Evolutionary conservation across 140 eudicot genomes (phyloP).

Genomic region (Erigeron philadelphicus): DNA sequence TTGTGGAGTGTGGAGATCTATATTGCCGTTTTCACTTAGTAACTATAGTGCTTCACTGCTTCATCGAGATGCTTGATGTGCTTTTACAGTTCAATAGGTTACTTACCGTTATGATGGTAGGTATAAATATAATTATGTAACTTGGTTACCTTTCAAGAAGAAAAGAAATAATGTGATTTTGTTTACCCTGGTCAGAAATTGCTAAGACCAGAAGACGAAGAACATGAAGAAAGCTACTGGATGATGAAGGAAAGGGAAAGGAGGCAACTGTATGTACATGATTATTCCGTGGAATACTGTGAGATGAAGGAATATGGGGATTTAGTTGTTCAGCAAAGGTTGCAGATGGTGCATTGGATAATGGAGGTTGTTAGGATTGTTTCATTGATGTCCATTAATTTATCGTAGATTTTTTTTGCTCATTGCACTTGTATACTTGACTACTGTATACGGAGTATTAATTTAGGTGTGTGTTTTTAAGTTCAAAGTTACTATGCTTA

Average conservation of each 20-base stretch:
- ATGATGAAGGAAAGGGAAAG: conserved; percentile 79
- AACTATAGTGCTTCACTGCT: conserved; percentile 9
- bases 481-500: conserved; percentile 1
- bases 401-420: conserved; percentile 2
- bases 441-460: not conserved
- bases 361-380: conserved; percentile 54
- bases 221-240: conserved; percentile 66
- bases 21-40: not conserved
- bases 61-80: conserved; percentile 13
- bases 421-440: conserved; percentile 10
- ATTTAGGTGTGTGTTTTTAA: not conserved
- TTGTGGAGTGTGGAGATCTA: not conserved
- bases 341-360: conserved; percentile 87
- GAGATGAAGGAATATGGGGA: conserved; percentile 52
- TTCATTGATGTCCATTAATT: conserved; percentile 13
- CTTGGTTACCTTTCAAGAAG: too few relatives aligned
- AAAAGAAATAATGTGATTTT: conserved; percentile 6
- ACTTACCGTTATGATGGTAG: not conserved
- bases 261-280: conserved; percentile 57
- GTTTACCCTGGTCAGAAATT: conserved; percentile 29
- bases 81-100: conserved; percentile 12
- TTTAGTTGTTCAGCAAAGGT: conserved; percentile 61
- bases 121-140: too few relatives aligned
- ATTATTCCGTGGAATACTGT: conserved; percentile 71
- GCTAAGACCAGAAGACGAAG: conserved; percentile 63